phyloP scores from a whole-genome alignment of 1,139 yeast genomes.

The Yamadazyma sp. region DNA sequence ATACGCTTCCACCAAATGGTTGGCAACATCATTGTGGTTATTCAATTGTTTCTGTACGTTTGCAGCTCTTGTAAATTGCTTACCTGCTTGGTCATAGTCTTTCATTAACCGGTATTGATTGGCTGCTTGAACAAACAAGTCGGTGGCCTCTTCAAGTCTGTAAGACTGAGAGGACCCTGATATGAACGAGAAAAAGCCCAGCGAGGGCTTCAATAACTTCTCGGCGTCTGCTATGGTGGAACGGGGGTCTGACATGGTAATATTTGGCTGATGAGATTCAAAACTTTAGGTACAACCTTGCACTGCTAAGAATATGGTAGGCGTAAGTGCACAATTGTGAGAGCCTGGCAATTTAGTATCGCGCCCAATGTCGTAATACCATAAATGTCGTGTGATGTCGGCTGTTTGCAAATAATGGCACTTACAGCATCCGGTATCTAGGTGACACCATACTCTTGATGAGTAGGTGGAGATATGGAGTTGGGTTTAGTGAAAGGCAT shows the following conservation, averaged over 20 bases:
- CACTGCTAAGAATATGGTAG: background rate
- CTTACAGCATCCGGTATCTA: no score
- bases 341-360: background rate
- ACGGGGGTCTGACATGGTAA: slow-evolving; percentile 39
- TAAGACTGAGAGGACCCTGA: slow-evolving; percentile 68
- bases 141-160: slow-evolving; percentile 89
- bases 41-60: slow-evolving; percentile 71
- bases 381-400: background rate
- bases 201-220: slow-evolving; percentile 56
- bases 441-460: no score
- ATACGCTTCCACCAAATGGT: slow-evolving; percentile 86
- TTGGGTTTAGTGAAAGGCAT: no score
- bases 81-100: slow-evolving; percentile 73
- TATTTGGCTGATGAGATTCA: background rate
- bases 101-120: slow-evolving; percentile 78
- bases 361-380: slow-evolving; percentile 1
- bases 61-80: slow-evolving; percentile 84
- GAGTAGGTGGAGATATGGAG: background rate
- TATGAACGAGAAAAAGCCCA: slow-evolving; percentile 71
- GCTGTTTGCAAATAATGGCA: no score
- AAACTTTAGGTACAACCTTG: background rate
- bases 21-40: slow-evolving; percentile 89
- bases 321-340: no score
- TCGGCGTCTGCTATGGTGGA: slow-evolving; percentile 46
- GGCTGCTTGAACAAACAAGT: slow-evolving; percentile 86